Percentiles rank a stretch among this genome's conserved stretches.
These are phyloP conservation scores for Boletus tomentosulus DNA, from an alignment of 768 basidiomycete genomes.

Conservation along the genomic window DNA sequence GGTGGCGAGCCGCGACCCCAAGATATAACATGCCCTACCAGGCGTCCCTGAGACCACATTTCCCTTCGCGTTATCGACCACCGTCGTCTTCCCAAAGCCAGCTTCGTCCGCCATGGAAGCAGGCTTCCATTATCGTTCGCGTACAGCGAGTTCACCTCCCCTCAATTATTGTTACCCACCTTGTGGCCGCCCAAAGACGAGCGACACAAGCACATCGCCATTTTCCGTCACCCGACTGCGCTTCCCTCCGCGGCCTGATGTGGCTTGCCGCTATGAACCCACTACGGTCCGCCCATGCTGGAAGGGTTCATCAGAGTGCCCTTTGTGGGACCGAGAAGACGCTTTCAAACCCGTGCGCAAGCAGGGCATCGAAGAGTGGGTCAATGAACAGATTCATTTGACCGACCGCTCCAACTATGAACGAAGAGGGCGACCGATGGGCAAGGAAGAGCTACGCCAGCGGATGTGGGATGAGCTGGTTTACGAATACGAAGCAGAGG, in stretches of 20 bases:
- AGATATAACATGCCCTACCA: slow-evolving; percentile 29
- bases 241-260: slow-evolving; percentile 19
- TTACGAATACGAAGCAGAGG: slow-evolving; percentile 48
- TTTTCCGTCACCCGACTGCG: slow-evolving; percentile 17
- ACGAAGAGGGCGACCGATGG: slow-evolving; percentile 23
- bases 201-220: slow-evolving; percentile 10
- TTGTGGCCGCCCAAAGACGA: slow-evolving; percentile 20
- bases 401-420: slow-evolving; percentile 27
- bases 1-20: slow-evolving; percentile 23
- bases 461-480: slow-evolving; percentile 51
- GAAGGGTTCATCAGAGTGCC: slow-evolving; percentile 29
- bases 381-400: slow-evolving; percentile 48
- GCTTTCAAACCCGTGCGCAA: slow-evolving; percentile 39
- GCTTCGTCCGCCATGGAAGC: slow-evolving; percentile 24
- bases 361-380: slow-evolving; percentile 61
- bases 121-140: slow-evolving; percentile 27
- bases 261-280: slow-evolving; percentile 15
- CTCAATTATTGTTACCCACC: slow-evolving; percentile 15
- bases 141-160: slow-evolving; percentile 18
- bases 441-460: slow-evolving; percentile 30
- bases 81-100: not conserved
- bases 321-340: slow-evolving; percentile 47
- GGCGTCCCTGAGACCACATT: slow-evolving; percentile 17
- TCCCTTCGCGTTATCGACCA: slow-evolving; percentile 14
- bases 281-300: slow-evolving; percentile 17